phyloP scores from a whole-genome alignment of 2,329 filamentous ascomycete genomes.

The Xylaria sp. region DNA sequence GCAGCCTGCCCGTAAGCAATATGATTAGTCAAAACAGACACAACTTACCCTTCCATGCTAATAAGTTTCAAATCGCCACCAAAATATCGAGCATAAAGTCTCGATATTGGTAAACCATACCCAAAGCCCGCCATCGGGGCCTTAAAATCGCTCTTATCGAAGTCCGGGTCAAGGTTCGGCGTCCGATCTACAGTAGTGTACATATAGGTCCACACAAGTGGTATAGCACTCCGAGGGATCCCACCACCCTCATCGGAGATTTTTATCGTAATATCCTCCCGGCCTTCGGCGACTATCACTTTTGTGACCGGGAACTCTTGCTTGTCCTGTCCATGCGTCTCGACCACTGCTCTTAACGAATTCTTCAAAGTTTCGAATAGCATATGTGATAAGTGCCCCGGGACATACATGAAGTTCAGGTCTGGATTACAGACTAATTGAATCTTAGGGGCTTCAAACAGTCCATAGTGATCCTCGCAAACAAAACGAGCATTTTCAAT shows the following conservation, averaged over 20 bases:
- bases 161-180: constrained; percentile 93
- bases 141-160: constrained; percentile 99
- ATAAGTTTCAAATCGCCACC: constrained; percentile 97
- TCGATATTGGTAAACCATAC: constrained; percentile 94
- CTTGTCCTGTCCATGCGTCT: constrained; percentile 93
- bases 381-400: constrained; percentile 99
- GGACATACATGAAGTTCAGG: constrained; percentile 99
- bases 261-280: constrained; percentile 99
- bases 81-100: constrained; percentile 96
- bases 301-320: constrained; percentile 97
- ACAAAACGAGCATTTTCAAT: constrained; percentile 99
- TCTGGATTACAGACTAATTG: constrained; percentile 95
- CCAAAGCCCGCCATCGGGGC: constrained; percentile 99
- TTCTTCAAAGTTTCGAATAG: constrained; percentile 99
- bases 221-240: constrained; percentile 91
- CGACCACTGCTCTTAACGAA: constrained; percentile 94
- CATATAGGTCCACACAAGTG: constrained; percentile 99
- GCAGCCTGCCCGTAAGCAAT: neutral
- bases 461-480: constrained; percentile 96
- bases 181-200: constrained; percentile 98
- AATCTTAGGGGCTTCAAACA: constrained; percentile 96
- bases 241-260: constrained; percentile 96
- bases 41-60: constrained; percentile 95
- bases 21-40: neutral
- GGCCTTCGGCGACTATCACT: constrained; percentile 96